These are phyloP conservation scores for Chenopodium formosanum DNA, from an alignment of 148 eudicot genomes.

Conservation along the genomic window DNA sequence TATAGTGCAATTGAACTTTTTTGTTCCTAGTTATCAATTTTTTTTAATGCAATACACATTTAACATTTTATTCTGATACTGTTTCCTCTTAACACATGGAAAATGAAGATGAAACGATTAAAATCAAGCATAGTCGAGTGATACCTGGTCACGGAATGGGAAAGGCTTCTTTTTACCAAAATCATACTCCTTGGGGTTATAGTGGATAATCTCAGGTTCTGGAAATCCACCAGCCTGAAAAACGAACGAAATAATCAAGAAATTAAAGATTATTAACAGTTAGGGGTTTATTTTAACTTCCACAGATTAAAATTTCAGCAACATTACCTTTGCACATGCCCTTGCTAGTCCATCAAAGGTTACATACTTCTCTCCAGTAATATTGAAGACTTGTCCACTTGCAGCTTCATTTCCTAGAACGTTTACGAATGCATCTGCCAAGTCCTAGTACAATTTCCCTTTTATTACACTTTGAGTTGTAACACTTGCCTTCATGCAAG, in stretches of 20 bases:
- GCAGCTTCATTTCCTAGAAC: constrained; percentile 91
- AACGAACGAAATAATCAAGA: background rate
- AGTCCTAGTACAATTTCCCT: constrained; percentile 45
- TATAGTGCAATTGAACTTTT: too few relatives aligned
- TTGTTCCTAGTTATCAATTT: too few relatives aligned
- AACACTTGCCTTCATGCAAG: background rate
- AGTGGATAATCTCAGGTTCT: constrained; percentile 91
- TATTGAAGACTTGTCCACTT: constrained; percentile 83
- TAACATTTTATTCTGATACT: background rate
- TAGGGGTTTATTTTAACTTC: background rate
- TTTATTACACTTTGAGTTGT: background rate
- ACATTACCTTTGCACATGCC: constrained; percentile 89
- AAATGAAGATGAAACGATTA: background rate
- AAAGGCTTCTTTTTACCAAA: constrained; percentile 96
- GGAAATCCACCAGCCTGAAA: constrained; percentile 93
- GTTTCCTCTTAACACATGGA: background rate
- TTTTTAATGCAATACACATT: too few relatives aligned
- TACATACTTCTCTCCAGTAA: constrained; percentile 82
- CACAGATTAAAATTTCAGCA: background rate
- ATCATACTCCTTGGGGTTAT: constrained; percentile 88
- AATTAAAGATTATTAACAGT: background rate
- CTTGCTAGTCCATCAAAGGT: constrained; percentile 95
- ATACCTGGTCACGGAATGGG: constrained; percentile 99
- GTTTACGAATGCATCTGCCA: constrained; percentile 71
- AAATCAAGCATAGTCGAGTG: background rate